Conservation (phyloP, 805 yeast species). For the Kodamaea sagamina region DNA sequence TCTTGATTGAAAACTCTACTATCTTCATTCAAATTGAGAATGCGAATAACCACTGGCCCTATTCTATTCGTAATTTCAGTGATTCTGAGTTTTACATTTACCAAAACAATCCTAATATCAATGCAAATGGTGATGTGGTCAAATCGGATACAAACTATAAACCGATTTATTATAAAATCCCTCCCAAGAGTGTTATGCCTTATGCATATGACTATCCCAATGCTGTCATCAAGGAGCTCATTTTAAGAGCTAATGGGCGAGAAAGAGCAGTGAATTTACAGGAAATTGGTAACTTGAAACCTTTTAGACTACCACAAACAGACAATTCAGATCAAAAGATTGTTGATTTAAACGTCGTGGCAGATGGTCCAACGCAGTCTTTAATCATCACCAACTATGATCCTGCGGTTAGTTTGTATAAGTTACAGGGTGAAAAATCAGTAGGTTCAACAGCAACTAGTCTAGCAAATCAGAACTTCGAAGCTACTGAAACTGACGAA, state of each 20-base stretch:
- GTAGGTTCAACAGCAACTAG: constrained; percentile 26
- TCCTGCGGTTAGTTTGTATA: constrained; percentile 74
- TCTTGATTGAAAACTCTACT: constrained; percentile 77
- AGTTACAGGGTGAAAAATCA: constrained; percentile 40
- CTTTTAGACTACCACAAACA: constrained; percentile 70
- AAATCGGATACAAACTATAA: constrained; percentile 58
- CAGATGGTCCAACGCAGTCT: constrained; percentile 94
- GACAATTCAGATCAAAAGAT: constrained; percentile 46
- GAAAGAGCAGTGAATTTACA: constrained; percentile 83
- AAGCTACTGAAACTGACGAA: constrained; percentile 54
- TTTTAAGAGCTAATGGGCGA: constrained; percentile 68
- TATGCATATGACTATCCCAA: constrained; percentile 98
- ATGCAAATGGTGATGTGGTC: constrained; percentile 60
- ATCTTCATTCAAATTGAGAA: constrained; percentile 72
- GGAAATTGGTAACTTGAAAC: constrained; percentile 88
- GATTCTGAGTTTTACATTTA: constrained; percentile 83
- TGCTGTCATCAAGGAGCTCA: constrained; percentile 77
- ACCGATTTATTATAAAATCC: constrained; percentile 79
- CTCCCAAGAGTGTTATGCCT: constrained; percentile 93
- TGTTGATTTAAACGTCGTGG: constrained; percentile 88
- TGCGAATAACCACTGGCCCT: constrained; percentile 88
- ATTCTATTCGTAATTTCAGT: constrained; percentile 84
- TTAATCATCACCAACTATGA: constrained; percentile 82
- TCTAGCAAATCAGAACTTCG: constrained; percentile 48
- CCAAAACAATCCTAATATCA: constrained; percentile 76